phyloP scores from a whole-genome alignment of 2,329 filamentous ascomycete genomes.

The Cryphonectria nitschkei region DNA sequence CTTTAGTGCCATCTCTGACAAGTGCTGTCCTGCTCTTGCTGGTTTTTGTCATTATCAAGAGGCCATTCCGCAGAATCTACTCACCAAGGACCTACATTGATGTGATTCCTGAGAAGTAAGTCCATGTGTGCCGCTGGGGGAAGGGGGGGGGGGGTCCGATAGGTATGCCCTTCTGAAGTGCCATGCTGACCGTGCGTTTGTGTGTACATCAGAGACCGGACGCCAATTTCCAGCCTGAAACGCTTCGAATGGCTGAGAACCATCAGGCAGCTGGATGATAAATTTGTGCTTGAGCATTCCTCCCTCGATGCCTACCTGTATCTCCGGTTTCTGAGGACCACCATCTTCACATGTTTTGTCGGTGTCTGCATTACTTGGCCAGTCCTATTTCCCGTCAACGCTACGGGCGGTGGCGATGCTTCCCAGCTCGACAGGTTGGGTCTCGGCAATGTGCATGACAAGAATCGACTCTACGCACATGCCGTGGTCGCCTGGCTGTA shows the following conservation, averaged over 20 bases:
- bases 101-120: conserved; percentile 31
- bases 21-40: conserved; percentile 29
- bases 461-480: conserved; percentile 77
- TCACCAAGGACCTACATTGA: conserved; percentile 32
- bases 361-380: conserved; percentile 85
- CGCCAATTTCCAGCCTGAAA: conserved; percentile 27
- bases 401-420: conserved; percentile 71
- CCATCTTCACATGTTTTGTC: conserved; percentile 75
- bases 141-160: too few relatives aligned
- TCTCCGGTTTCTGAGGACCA: conserved; percentile 82
- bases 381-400: conserved; percentile 81
- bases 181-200: not conserved
- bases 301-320: conserved; percentile 92
- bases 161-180: not conserved
- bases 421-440: conserved; percentile 68
- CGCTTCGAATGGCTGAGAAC: conserved; percentile 29
- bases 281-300: conserved; percentile 72
- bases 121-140: too few relatives aligned
- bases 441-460: conserved; percentile 56
- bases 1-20: conserved; percentile 30
- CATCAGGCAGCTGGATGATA: conserved; percentile 28
- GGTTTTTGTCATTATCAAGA: conserved; percentile 30
- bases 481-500: conserved; percentile 80
- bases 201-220: conserved; percentile 22
- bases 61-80: conserved; percentile 31